Conservation (phyloP, 306 rosid genomes). For the Malus sylvestris region DNA sequence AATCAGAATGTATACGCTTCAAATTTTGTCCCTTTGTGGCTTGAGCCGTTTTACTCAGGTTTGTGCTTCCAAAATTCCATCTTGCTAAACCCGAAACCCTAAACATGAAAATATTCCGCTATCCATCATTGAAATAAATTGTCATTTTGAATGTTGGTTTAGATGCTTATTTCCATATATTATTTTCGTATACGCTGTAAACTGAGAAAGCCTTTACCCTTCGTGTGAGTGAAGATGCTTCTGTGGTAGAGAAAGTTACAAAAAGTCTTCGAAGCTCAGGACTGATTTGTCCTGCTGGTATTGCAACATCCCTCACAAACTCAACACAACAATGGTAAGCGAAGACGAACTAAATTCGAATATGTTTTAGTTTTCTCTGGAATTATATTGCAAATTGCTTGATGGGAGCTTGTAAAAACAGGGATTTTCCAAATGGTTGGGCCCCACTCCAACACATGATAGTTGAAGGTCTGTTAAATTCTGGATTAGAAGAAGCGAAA, state of each 20-base stretch:
- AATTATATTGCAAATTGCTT: not conserved
- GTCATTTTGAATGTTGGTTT: too few species aligned
- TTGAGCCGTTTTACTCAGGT: conserved; percentile 74
- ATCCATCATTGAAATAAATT: too few species aligned
- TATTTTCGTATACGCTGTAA: not conserved
- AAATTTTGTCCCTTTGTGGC: conserved; percentile 86
- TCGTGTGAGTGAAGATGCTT: conserved; percentile 33
- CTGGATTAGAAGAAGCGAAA: conserved; percentile 65
- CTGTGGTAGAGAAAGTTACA: conserved; percentile 35
- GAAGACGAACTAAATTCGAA: not conserved
- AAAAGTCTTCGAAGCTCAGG: conserved; percentile 60
- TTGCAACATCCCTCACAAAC: conserved; percentile 64
- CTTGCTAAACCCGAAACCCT: not conserved
- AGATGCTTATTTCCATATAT: too few species aligned
- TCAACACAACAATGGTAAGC: conserved; percentile 73
- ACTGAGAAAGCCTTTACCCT: conserved; percentile 7
- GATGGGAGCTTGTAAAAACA: conserved; percentile 13
- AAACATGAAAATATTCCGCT: not conserved
- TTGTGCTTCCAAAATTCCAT: conserved; percentile 10
- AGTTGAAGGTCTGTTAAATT: conserved; percentile 75
- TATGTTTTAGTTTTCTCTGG: not conserved
- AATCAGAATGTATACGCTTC: conserved; percentile 68
- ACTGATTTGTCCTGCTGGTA: conserved; percentile 48
- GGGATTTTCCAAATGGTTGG: conserved; percentile 99
- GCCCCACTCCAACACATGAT: conserved; percentile 92